These are phyloP conservation scores for Thelephora ganbajun DNA, from an alignment of 768 basidiomycete species.

Conservation along the genomic window DNA sequence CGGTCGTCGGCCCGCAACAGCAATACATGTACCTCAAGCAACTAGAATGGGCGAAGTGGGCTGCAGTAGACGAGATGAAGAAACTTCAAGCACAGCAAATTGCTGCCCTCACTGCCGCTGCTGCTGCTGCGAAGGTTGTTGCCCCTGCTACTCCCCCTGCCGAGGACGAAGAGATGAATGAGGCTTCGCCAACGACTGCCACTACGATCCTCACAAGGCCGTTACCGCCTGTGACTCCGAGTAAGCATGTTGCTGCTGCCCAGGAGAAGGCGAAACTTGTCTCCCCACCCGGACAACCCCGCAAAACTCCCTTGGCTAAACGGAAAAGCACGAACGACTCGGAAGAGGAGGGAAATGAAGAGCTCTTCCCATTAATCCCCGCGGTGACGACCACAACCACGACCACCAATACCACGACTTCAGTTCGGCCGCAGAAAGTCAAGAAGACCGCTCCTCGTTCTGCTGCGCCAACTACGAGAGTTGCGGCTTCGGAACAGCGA, in stretches of 20 bases:
- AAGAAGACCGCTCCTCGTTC: constrained; percentile 15
- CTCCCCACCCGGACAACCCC: constrained; percentile 69
- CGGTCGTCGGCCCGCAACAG: constrained; percentile 84
- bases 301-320: constrained; percentile 77
- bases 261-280: constrained; percentile 59
- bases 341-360: constrained; percentile 43
- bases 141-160: constrained; percentile 74
- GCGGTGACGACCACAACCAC: neutral
- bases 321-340: constrained; percentile 46
- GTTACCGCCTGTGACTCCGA: constrained; percentile 70
- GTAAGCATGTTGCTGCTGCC: constrained; percentile 58
- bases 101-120: constrained; percentile 21
- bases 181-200: constrained; percentile 16
- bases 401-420: constrained; percentile 38
- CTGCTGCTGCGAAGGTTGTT: constrained; percentile 21
- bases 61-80: constrained; percentile 70
- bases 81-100: constrained; percentile 29
- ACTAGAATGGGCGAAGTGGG: constrained; percentile 88
- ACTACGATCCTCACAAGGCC: constrained; percentile 23
- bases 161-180: constrained; percentile 52
- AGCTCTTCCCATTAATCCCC: constrained; percentile 34
- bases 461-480: constrained; percentile 28
- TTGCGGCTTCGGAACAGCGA: constrained; percentile 56
- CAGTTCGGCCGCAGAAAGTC: constrained; percentile 12
- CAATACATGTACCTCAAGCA: constrained; percentile 95